Evolutionary conservation across 768 basidiomycete genomes (phyloP).

Genomic region (Suillus brevipes): DNA sequence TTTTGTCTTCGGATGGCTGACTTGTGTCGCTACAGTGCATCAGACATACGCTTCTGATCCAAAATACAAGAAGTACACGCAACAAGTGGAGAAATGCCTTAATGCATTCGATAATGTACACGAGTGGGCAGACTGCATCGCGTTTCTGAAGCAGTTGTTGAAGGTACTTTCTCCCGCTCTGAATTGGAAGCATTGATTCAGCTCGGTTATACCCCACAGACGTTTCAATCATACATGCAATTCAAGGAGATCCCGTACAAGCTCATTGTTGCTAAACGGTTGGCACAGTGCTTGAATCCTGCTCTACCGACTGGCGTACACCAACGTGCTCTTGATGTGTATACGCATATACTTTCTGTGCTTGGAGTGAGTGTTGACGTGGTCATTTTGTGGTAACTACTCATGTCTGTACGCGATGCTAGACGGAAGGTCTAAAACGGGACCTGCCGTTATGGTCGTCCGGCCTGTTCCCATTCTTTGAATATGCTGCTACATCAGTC

Average conservation of each 20-base stretch:
- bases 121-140: constrained; percentile 99
- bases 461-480: constrained; percentile 97
- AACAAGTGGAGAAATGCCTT: constrained; percentile 90
- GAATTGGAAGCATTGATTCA: neutral
- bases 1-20: neutral
- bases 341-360: constrained; percentile 86
- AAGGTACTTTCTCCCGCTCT: constrained; percentile 53
- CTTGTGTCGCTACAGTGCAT: constrained; percentile 45
- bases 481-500: constrained; percentile 98
- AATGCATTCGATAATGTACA: constrained; percentile 94
- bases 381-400: constrained; percentile 3
- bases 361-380: constrained; percentile 66
- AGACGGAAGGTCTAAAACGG: constrained; percentile 84
- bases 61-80: constrained; percentile 91
- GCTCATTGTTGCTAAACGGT: constrained; percentile 88
- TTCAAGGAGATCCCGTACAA: constrained; percentile 97
- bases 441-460: constrained; percentile 94
- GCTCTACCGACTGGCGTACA: constrained; percentile 96
- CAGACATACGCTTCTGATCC: constrained; percentile 75
- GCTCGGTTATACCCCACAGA: constrained; percentile 47
- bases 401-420: constrained; percentile 12
- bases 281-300: constrained; percentile 97
- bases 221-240: constrained; percentile 89
- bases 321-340: constrained; percentile 94
- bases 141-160: constrained; percentile 90